Percentiles rank a stretch among this genome's conserved stretches.
Evolutionary conservation across 2,329 filamentous ascomycete genomes (phyloP).

Genomic region (Rachicladosporium sp.): DNA sequence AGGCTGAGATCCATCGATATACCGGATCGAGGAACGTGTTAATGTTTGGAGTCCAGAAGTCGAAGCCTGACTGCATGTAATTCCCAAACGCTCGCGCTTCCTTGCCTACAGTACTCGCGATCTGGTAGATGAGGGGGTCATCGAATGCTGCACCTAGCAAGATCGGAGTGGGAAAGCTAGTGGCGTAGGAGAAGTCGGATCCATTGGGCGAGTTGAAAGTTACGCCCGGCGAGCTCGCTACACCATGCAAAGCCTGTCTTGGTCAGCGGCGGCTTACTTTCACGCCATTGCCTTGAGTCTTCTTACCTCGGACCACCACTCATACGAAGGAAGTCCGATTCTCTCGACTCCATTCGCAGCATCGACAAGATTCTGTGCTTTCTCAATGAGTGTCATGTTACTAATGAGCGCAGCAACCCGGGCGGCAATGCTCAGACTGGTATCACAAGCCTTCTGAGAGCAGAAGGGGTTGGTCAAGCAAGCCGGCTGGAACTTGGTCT

Average conservation of each 20-base stretch:
- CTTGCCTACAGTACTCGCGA: slow-evolving; percentile 43
- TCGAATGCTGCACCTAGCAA: slow-evolving; percentile 48
- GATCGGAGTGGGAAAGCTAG: slow-evolving; percentile 52
- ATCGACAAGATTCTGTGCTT: slow-evolving; percentile 30
- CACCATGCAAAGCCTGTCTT: slow-evolving; percentile 33
- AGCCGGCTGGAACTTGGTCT: too few species aligned
- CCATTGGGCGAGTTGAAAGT: slow-evolving; percentile 7
- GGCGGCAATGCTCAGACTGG: background rate
- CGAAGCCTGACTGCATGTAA: slow-evolving; percentile 27
- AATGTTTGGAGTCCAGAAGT: slow-evolving; percentile 54
- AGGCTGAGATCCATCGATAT: too few species aligned
- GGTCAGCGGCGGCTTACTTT: too few species aligned
- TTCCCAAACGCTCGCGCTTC: slow-evolving; percentile 54
- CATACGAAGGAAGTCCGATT: slow-evolving; percentile 43
- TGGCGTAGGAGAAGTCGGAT: slow-evolving; percentile 40
- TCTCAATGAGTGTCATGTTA: too few species aligned
- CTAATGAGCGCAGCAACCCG: background rate
- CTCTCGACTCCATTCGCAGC: slow-evolving; percentile 36
- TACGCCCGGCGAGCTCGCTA: too few species aligned
- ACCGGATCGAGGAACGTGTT: slow-evolving; percentile 46
- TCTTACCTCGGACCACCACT: slow-evolving; percentile 44
- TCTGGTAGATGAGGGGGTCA: slow-evolving; percentile 42
- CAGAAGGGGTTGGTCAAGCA: too few species aligned
- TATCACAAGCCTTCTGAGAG: background rate
- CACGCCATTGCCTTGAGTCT: too few species aligned